These are phyloP conservation scores for Chlorokybus atmophyticus DNA, from an alignment of 139 green algal genomes.

Conservation along the genomic window DNA sequence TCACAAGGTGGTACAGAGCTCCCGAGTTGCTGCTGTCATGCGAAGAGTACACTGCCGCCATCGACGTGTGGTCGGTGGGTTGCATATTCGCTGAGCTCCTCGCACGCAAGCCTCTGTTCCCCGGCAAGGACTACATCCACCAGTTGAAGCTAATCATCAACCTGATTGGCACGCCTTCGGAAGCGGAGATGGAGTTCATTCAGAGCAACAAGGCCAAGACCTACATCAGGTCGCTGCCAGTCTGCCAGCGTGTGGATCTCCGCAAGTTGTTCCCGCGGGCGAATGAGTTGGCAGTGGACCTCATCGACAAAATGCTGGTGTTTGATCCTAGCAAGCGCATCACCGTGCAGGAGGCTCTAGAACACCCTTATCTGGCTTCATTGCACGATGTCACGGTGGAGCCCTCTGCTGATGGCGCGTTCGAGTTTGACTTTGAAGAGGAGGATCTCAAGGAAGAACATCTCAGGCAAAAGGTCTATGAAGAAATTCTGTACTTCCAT, in stretches of 20 bases:
- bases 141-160: constrained; percentile 52
- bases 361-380: constrained; percentile 42
- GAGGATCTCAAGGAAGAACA: constrained; percentile 31
- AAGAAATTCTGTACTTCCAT: constrained; percentile 33
- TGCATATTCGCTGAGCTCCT: constrained; percentile 53
- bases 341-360: constrained; percentile 40
- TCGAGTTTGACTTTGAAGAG: constrained; percentile 41
- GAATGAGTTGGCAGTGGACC: constrained; percentile 30
- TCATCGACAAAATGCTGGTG: constrained; percentile 44
- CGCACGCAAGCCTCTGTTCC: constrained; percentile 41
- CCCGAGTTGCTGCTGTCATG: constrained; percentile 47
- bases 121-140: constrained; percentile 48
- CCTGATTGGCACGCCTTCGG: constrained; percentile 35
- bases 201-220: constrained; percentile 36
- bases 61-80: constrained; percentile 44
- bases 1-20: constrained; percentile 49
- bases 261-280: constrained; percentile 32
- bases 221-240: constrained; percentile 39
- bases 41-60: constrained; percentile 42
- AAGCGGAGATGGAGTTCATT: constrained; percentile 33
- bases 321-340: constrained; percentile 44
- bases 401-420: constrained; percentile 22
- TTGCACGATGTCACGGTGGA: constrained; percentile 42
- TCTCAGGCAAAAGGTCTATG: constrained; percentile 25
- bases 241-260: constrained; percentile 18